phyloP scores from a whole-genome alignment of 805 yeast species.

The Barnettozyma salicaria region DNA sequence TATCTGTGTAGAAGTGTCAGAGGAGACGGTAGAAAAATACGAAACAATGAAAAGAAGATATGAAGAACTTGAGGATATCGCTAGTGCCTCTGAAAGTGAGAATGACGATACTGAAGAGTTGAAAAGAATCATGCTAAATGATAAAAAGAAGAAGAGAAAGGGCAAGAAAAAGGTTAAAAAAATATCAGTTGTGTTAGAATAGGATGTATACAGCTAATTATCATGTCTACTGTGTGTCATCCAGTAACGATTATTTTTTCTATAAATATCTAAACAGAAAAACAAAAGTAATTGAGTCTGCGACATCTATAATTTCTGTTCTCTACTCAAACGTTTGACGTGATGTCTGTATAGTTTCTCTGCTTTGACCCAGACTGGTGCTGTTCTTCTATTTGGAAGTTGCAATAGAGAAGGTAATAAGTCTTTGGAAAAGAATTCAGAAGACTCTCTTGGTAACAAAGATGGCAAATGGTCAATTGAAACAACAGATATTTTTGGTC shows the following conservation, averaged over 20 bases:
- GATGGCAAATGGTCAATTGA: conserved; percentile 97
- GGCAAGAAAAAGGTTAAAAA: conserved; percentile 39
- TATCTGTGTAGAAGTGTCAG: conserved; percentile 73
- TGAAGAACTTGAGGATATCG: conserved; percentile 30
- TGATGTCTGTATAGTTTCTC: conserved; percentile 77
- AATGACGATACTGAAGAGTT: conserved; percentile 70
- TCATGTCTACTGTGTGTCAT: no score
- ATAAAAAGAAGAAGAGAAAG: conserved; percentile 31
- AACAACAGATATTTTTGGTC: conserved; percentile 85
- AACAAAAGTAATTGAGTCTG: not conserved
- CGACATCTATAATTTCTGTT: conserved; percentile 34
- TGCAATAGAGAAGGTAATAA: conserved; percentile 83
- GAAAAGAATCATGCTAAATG: conserved; percentile 43
- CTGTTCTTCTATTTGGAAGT: conserved; percentile 71
- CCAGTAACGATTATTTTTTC: not conserved
- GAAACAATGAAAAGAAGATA: conserved; percentile 60
- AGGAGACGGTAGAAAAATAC: conserved; percentile 71
- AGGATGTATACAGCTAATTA: no score
- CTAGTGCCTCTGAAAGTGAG: conserved; percentile 60
- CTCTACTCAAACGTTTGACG: conserved; percentile 60
- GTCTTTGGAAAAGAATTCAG: conserved; percentile 85
- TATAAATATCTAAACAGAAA: not conserved
- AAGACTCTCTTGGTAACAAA: conserved; percentile 92
- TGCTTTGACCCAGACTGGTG: conserved; percentile 92
- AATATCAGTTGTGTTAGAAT: conserved; percentile 53